Base-by-base conservation (phyloP, 148 eudicot genomes). In the Cornus controversa region DNA sequence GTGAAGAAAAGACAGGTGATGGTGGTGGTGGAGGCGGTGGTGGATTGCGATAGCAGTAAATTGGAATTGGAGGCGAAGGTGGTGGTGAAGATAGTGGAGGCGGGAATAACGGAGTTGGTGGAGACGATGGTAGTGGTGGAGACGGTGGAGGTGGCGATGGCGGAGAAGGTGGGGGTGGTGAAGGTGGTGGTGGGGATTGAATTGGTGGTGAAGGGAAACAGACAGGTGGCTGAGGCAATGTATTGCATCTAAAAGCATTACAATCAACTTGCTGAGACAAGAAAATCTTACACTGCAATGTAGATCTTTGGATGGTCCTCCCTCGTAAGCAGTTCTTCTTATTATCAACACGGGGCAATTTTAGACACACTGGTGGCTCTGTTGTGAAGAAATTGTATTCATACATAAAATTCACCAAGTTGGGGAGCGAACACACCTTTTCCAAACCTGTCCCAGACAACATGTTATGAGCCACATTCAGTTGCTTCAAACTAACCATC, bases 401-500 rank as follows among this genome's bases (percentile, higher is more conserved):
- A 34, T 34, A 57, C 10, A 40, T 36, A 22, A 31, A 31, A 6
- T 60, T 75, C 34, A 11, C 72, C 66, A 80, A 37, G 2, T 29
- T 42, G 11, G 78, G 68, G 18, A 47, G 25, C 28, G 11, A 9
- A 47, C 82, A 80, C 18, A 74, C 20, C 29, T 47, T 50, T 18
- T 58, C 74, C 0, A 27, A 14, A 28, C 74, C 31, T 14, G 42
- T 60, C 50, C 78, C 78, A 10, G 73, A 53, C 36, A 80, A 74
- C 78, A 57, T 67, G 74, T 80, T 80, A 69, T 80, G 67, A 28
- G 69, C 37, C 28, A 80, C 42, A 57, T 74, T 77, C 10, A 79
- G 64, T 31, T 60, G 45, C 66, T 67, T 62, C 72, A 79, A 24
- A n/a, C 76, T 74, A 74, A 37, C 45, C 82, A 79, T 42, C 15